A percentile compares a stretch with the other conserved stretches of the same genome.
phyloP scores from a whole-genome alignment of 2,329 filamentous ascomycete species.

The Elsinoe australis region DNA sequence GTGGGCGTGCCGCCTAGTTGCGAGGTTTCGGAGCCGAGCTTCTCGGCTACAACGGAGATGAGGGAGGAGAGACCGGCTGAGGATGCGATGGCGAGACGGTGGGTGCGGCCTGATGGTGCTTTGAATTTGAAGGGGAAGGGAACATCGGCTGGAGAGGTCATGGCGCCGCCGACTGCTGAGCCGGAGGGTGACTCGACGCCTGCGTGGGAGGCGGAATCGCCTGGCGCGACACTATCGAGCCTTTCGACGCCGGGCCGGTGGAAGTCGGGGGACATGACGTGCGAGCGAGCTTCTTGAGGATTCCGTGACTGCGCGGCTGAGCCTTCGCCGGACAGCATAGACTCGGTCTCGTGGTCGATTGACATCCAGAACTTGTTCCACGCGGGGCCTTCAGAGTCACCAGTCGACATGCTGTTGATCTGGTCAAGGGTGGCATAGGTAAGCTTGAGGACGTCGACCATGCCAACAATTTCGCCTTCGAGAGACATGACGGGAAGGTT shows the following conservation, averaged over 20 bases:
- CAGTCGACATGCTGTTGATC: conserved; percentile 83
- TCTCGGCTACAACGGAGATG: conserved; percentile 67
- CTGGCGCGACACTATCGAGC: conserved; percentile 79
- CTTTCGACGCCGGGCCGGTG: conserved; percentile 54
- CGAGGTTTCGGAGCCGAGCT: conserved; percentile 77
- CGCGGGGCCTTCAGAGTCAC: conserved; percentile 85
- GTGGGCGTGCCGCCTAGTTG: conserved; percentile 71
- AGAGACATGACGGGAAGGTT: conserved; percentile 95
- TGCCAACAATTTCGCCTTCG: conserved; percentile 95
- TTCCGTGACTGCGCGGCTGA: conserved; percentile 56
- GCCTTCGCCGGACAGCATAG: conserved; percentile 86
- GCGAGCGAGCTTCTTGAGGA: conserved; percentile 59
- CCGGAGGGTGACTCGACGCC: conserved; percentile 70
- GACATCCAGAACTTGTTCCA: conserved; percentile 99
- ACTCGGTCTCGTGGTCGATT: conserved; percentile 89
- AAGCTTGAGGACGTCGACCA: conserved; percentile 97
- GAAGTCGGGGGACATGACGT: conserved; percentile 70
- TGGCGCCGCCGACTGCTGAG: conserved; percentile 54
- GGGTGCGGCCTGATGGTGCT: conserved; percentile 86
- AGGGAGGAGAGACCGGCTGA: conserved; percentile 74
- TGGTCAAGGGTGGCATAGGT: conserved; percentile 96
- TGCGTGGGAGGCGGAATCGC: conserved; percentile 89
- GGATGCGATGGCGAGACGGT: conserved; percentile 78
- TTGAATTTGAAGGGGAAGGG: conserved; percentile 99
- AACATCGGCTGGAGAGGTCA: conserved; percentile 53